Percentiles rank a stretch among this genome's conserved stretches.
Conservation (phyloP, 768 basidiomycete genomes). For the Pleurotus platypus region DNA sequence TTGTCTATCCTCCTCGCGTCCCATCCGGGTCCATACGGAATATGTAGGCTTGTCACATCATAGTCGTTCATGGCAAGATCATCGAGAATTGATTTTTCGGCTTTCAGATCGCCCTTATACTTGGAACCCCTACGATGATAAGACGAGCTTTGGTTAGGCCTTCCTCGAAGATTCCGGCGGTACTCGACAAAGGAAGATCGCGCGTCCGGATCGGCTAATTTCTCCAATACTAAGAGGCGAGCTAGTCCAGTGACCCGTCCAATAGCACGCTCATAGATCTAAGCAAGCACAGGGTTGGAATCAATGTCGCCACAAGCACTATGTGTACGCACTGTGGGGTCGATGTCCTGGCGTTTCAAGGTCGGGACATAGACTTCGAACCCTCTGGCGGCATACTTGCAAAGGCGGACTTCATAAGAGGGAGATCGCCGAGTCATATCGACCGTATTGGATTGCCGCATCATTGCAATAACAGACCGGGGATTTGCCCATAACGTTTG, state of each 20-base stretch:
- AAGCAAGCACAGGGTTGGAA: not conserved
- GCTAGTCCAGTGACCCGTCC: conserved; percentile 55
- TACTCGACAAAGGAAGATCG: conserved; percentile 44
- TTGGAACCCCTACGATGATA: conserved; percentile 31
- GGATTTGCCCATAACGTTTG: conserved; percentile 58
- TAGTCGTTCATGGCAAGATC: conserved; percentile 57
- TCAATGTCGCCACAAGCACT: not conserved
- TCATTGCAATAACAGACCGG: conserved; percentile 55
- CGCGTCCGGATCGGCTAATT: conserved; percentile 39
- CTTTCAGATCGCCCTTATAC: conserved; percentile 57
- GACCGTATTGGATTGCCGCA: conserved; percentile 64
- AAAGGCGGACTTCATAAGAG: conserved; percentile 59
- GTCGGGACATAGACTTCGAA: conserved; percentile 58
- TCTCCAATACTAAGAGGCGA: conserved; percentile 59
- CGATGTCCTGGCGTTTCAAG: conserved; percentile 46
- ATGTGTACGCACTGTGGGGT: conserved; percentile 47
- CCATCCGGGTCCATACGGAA: conserved; percentile 63
- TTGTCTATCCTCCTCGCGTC: conserved; percentile 53
- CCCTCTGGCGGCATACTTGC: conserved; percentile 51
- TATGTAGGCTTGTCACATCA: conserved; percentile 49
- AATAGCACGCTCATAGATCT: conserved; percentile 64
- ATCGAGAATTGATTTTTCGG: conserved; percentile 27
- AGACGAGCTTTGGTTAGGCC: conserved; percentile 30
- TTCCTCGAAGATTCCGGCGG: conserved; percentile 46
- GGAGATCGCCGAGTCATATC: conserved; percentile 63